phyloP scores from a whole-genome alignment of 768 basidiomycete genomes.

The Tricholoma furcatifolium region DNA sequence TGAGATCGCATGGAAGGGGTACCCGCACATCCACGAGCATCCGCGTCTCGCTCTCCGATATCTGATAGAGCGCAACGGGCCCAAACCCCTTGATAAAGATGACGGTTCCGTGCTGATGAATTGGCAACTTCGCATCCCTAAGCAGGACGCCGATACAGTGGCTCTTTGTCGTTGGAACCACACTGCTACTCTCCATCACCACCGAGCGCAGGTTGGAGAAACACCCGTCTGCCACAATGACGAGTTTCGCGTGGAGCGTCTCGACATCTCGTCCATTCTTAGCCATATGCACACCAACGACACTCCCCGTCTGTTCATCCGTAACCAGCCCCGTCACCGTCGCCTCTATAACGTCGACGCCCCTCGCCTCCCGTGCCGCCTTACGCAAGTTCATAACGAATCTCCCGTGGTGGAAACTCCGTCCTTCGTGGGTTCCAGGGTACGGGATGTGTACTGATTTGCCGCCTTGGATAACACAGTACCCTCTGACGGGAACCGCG shows the following conservation, averaged over 20 bases:
- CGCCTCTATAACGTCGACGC: slow-evolving; percentile 83
- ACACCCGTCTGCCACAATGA: slow-evolving; percentile 91
- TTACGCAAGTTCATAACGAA: slow-evolving; percentile 80
- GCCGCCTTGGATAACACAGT: slow-evolving; percentile 72
- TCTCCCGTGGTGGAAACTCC: slow-evolving; percentile 92
- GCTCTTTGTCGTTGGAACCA: slow-evolving; percentile 58
- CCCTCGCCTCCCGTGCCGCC: slow-evolving; percentile 54
- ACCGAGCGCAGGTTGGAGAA: slow-evolving; percentile 85
- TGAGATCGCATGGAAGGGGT: slow-evolving; percentile 80
- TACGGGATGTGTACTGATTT: slow-evolving; percentile 88
- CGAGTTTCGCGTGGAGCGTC: slow-evolving; percentile 69
- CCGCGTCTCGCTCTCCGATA: slow-evolving; percentile 83
- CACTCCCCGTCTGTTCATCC: slow-evolving; percentile 45
- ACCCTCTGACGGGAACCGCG: slow-evolving; percentile 79
- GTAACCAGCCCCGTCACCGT: slow-evolving; percentile 78
- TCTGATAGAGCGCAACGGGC: slow-evolving; percentile 92
- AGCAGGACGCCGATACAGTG: slow-evolving; percentile 88
- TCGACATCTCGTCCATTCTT: slow-evolving; percentile 44
- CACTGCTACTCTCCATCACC: slow-evolving; percentile 54
- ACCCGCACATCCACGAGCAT: slow-evolving; percentile 90
- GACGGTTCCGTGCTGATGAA: slow-evolving; percentile 81
- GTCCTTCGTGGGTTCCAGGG: slow-evolving; percentile 66
- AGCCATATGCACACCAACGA: slow-evolving; percentile 69
- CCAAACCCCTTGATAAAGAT: slow-evolving; percentile 77
- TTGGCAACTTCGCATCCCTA: slow-evolving; percentile 71